phyloP scores from a whole-genome alignment of 495 filamentous ascomycete genomes.

The Astrothelium subdiscretum region DNA sequence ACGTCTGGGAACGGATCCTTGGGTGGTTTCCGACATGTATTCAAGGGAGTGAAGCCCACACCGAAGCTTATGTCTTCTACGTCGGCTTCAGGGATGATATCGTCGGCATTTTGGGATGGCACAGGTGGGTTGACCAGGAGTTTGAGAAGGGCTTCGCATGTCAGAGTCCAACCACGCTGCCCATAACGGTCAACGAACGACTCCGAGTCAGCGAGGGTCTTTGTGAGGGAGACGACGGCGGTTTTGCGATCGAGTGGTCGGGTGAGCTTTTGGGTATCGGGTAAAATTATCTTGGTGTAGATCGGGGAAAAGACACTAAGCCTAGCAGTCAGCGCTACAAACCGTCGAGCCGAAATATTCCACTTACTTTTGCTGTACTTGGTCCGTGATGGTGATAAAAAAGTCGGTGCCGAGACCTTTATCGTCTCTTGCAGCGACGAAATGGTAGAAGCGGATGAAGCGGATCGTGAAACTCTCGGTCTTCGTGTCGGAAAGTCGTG shows the following conservation, averaged over 20 bases:
- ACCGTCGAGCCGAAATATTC: background rate
- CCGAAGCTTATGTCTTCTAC: conserved; percentile 92
- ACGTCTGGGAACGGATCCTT: conserved; percentile 76
- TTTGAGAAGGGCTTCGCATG: conserved; percentile 73
- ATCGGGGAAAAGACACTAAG: conserved; percentile 65
- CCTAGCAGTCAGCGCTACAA: background rate
- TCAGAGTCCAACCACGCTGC: conserved; percentile 81
- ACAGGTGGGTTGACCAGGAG: conserved; percentile 78
- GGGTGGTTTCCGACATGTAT: conserved; percentile 61
- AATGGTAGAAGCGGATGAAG: conserved; percentile 86
- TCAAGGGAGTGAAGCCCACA: conserved; percentile 81
- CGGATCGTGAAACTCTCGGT: conserved; percentile 71
- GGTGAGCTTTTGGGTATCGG: conserved; percentile 74
- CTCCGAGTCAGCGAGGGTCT: conserved; percentile 70
- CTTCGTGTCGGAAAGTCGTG: conserved; percentile 61
- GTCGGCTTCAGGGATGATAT: conserved; percentile 69
- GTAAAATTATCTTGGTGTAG: conserved; percentile 75
- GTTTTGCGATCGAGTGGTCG: conserved; percentile 84
- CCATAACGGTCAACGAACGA: conserved; percentile 62
- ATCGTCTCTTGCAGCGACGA: conserved; percentile 62
- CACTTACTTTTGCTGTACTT: conserved; percentile 59
- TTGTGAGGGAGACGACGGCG: conserved; percentile 82
- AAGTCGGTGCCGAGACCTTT: conserved; percentile 82
- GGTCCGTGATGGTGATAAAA: conserved; percentile 68
- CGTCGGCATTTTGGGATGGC: conserved; percentile 52